Evolutionary conservation across 768 basidiomycete species (phyloP).

Genomic region (Pleurotus sapidus): DNA sequence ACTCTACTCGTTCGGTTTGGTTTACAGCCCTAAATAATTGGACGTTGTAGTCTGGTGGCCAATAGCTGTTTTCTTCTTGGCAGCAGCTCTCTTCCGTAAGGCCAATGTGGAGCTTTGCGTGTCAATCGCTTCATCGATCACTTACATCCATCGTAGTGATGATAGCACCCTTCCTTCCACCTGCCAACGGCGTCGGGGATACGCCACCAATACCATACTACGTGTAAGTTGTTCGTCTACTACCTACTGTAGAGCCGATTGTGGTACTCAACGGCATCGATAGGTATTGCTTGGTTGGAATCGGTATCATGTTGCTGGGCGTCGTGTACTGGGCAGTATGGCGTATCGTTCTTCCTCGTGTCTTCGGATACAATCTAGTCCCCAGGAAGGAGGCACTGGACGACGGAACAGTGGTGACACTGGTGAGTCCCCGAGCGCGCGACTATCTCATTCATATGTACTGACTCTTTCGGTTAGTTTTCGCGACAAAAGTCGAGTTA

Average conservation of each 20-base stretch:
- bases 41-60: conserved; percentile 47
- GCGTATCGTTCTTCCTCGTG: conserved; percentile 45
- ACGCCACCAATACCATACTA: conserved; percentile 62
- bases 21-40: not conserved
- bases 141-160: conserved; percentile 32
- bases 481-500: too few species aligned
- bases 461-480: too few species aligned
- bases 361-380: conserved; percentile 46
- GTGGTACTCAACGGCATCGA: not conserved
- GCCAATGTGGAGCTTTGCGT: not conserved
- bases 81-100: conserved; percentile 48
- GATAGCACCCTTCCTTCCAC: conserved; percentile 52
- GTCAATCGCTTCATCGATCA: not conserved
- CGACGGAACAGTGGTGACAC: conserved; percentile 53
- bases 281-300: conserved; percentile 54
- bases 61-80: conserved; percentile 52
- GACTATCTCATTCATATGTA: too few species aligned
- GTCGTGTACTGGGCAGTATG: conserved; percentile 54
- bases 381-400: conserved; percentile 44
- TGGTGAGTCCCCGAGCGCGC: conserved; percentile 31
- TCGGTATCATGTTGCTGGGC: conserved; percentile 42
- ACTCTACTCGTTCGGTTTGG: not conserved
- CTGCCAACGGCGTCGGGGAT: conserved; percentile 53
- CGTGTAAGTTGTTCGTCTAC: conserved; percentile 24
- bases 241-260: not conserved